A percentile compares a stretch with the other conserved stretches of the same genome.
Evolutionary conservation across 2,329 filamentous ascomycete genomes (phyloP).

Genomic region (Fusarium graminum): DNA sequence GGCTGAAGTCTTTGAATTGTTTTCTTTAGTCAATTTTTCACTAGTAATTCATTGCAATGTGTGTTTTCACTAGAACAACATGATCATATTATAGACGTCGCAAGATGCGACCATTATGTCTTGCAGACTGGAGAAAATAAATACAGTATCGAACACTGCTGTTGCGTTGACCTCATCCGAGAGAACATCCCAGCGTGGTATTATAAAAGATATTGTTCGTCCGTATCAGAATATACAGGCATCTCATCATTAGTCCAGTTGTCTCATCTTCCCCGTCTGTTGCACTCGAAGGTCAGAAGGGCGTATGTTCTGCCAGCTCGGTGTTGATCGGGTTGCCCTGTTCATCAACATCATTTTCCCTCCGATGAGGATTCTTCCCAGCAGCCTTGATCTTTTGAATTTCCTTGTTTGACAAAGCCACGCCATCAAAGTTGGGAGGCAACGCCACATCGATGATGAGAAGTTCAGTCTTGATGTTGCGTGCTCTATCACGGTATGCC

Average conservation of each 20-base stretch:
- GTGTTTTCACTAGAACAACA: conserved; percentile 5
- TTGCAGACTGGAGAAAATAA: background rate
- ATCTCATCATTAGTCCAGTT: background rate
- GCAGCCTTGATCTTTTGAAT: conserved; percentile 54
- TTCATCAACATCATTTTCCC: conserved; percentile 60
- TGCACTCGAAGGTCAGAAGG: conserved; percentile 7
- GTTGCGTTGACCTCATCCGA: background rate
- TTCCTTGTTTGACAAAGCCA: conserved; percentile 66
- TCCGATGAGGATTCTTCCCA: conserved; percentile 64
- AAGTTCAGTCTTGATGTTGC: conserved; percentile 67
- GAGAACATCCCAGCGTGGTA: background rate
- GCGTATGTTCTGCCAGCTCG: conserved; percentile 27
- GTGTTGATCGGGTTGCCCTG: conserved; percentile 58
- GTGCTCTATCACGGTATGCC: conserved; percentile 69
- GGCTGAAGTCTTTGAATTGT: conserved; percentile 36
- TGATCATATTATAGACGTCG: background rate
- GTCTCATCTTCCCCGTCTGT: too few relatives aligned
- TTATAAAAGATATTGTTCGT: background rate
- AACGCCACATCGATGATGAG: conserved; percentile 60
- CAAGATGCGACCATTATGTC: background rate
- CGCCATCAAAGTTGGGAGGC: conserved; percentile 63
- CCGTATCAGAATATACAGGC: background rate
- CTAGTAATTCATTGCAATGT: conserved; percentile 40
- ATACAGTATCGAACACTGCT: background rate
- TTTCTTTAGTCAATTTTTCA: conserved; percentile 45